Evolutionary conservation across 1,139 yeast genomes (phyloP).

Genomic region (Taphrina pruni): DNA sequence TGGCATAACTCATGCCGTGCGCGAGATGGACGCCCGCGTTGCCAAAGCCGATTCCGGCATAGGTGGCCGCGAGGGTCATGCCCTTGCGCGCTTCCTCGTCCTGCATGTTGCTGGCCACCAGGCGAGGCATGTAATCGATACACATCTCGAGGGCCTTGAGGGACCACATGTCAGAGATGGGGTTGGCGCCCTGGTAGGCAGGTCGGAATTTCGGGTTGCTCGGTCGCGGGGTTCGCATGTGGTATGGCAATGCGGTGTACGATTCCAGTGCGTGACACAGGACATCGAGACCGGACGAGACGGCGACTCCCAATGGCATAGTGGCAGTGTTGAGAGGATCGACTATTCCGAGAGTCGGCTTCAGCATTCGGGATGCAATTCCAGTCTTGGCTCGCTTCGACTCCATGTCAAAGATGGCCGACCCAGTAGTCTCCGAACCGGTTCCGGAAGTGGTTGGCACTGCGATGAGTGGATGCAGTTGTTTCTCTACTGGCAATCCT

Average conservation of each 20-base stretch:
- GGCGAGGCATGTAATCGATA: slow-evolving; percentile 54
- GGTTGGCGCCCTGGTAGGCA: slow-evolving; percentile 56
- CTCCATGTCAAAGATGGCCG: slow-evolving; percentile 51
- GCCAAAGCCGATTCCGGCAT: slow-evolving; percentile 56
- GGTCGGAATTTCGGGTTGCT: slow-evolving; percentile 53
- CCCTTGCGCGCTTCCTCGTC: slow-evolving; percentile 55
- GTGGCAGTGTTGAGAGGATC: slow-evolving; percentile 56
- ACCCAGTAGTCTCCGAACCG: slow-evolving; percentile 49
- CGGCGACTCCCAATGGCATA: slow-evolving; percentile 56
- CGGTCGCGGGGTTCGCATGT: slow-evolving; percentile 54
- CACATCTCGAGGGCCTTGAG: slow-evolving; percentile 54
- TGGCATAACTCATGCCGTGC: slow-evolving; percentile 55
- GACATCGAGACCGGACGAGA: slow-evolving; percentile 57
- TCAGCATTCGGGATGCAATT: slow-evolving; percentile 54
- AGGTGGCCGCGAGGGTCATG: slow-evolving; percentile 55
- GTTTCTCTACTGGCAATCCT: slow-evolving; percentile 52
- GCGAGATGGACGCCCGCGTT: slow-evolving; percentile 56
- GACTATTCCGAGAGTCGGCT: slow-evolving; percentile 54
- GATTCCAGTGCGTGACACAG: slow-evolving; percentile 58
- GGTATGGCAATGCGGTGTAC: slow-evolving; percentile 56
- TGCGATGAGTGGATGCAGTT: slow-evolving; percentile 55
- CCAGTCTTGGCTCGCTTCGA: slow-evolving; percentile 54
- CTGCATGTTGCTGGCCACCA: slow-evolving; percentile 52
- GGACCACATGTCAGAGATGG: slow-evolving; percentile 55
- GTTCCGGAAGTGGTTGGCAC: slow-evolving; percentile 59